Evolutionary conservation across 108 stramenopile genomes (phyloP).

Genomic region (Nitzschia palea): DNA sequence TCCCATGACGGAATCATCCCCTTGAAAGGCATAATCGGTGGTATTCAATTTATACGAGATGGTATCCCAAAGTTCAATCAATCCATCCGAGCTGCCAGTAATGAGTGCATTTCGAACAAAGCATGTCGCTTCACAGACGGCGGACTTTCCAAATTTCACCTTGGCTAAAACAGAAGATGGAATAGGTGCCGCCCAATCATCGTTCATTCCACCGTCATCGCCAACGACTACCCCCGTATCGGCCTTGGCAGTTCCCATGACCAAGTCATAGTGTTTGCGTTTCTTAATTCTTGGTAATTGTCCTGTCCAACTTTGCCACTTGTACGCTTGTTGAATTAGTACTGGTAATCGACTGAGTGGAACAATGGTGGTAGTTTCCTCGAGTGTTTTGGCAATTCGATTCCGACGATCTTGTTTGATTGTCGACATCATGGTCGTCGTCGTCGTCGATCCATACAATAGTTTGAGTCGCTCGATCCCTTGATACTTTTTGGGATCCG

Average conservation of each 20-base stretch:
- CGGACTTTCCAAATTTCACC: conserved; percentile 86
- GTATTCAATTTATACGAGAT: conserved; percentile 56
- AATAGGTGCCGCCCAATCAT: conserved; percentile 10
- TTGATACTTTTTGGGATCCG: conserved; percentile 33
- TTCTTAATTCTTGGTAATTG: conserved; percentile 51
- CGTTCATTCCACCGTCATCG: conserved; percentile 27
- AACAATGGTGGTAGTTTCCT: conserved; percentile 47
- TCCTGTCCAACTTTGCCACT: conserved; percentile 85
- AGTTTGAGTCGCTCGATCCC: background rate
- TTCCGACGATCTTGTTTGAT: conserved; percentile 69
- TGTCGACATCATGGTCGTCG: too few relatives aligned
- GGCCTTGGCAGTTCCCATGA: conserved; percentile 56
- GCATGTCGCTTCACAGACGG: conserved; percentile 63
- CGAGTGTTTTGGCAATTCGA: conserved; percentile 55
- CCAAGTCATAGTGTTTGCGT: conserved; percentile 69
- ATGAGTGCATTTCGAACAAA: conserved; percentile 79
- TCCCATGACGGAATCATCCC: conserved; percentile 85
- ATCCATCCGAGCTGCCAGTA: conserved; percentile 91
- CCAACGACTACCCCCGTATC: conserved; percentile 31
- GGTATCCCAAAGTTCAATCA: conserved; percentile 94
- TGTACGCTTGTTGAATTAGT: conserved; percentile 89
- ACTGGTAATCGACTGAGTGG: conserved; percentile 72
- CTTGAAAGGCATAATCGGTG: conserved; percentile 61
- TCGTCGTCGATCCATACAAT: conserved; percentile 13
- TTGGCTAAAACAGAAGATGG: conserved; percentile 16